These are phyloP conservation scores for Aspergillus uvarum DNA, from an alignment of 2,329 filamentous ascomycete genomes.

Conservation along the genomic window DNA sequence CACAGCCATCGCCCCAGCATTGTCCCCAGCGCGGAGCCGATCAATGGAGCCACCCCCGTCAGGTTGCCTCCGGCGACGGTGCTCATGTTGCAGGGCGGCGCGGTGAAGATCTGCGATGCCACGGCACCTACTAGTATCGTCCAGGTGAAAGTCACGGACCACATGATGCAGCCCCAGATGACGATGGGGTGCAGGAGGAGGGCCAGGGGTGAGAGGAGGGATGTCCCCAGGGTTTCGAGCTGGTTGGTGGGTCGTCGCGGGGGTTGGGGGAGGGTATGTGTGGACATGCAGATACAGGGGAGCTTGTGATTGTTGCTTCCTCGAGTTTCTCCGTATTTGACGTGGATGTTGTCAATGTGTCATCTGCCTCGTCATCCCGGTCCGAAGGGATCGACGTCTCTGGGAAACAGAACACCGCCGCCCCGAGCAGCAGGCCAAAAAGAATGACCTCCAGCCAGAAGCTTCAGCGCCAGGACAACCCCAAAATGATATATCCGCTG, in stretches of 20 bases:
- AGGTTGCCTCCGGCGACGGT: not conserved
- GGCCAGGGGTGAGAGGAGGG: not conserved
- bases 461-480: not conserved
- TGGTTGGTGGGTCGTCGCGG: not conserved
- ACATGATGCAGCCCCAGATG: not conserved
- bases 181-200: not conserved
- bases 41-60: not conserved
- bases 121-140: not conserved
- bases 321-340: too few species aligned
- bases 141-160: not conserved
- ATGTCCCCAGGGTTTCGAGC: not conserved
- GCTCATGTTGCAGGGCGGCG: not conserved
- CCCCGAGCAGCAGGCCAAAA: not conserved
- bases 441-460: not conserved
- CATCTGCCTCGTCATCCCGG: too few species aligned
- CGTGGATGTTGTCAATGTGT: too few species aligned
- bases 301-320: too few species aligned
- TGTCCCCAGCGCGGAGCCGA: not conserved
- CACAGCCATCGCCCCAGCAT: not conserved
- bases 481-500: conserved; percentile 1
- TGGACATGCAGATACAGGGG: too few species aligned
- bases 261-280: too few species aligned
- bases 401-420: not conserved
- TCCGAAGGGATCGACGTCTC: not conserved
- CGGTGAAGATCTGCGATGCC: not conserved